Conservation (phyloP, 495 filamentous ascomycete genomes). For the Extremus antarcticus region DNA sequence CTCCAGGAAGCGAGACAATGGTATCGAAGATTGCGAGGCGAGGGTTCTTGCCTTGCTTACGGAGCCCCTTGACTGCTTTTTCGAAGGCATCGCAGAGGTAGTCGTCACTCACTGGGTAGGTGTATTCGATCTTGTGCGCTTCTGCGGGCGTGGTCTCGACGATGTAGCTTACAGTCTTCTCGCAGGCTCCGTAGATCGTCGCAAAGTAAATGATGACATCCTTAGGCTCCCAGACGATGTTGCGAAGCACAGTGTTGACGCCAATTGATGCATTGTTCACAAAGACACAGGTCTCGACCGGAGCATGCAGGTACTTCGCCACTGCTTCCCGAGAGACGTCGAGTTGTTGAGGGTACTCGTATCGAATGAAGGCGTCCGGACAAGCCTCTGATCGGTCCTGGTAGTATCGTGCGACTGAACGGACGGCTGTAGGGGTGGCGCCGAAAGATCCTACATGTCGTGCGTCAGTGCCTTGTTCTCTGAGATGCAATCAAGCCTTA, state of each 20-base stretch:
- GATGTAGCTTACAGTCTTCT: slow-evolving; percentile 57
- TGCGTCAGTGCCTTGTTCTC: not conserved
- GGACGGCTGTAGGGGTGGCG: slow-evolving; percentile 53
- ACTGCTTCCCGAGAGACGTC: slow-evolving; percentile 53
- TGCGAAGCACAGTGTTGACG: slow-evolving; percentile 68
- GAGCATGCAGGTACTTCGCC: slow-evolving; percentile 51
- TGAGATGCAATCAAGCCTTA: no score
- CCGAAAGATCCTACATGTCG: slow-evolving; percentile 70
- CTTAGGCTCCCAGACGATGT: slow-evolving; percentile 41
- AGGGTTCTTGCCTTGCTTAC: slow-evolving; percentile 22
- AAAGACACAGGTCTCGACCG: slow-evolving; percentile 55
- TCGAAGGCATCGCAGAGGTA: slow-evolving; percentile 45
- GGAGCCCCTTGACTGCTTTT: slow-evolving; percentile 31
- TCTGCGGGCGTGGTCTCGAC: slow-evolving; percentile 45
- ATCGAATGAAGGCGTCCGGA: slow-evolving; percentile 66
- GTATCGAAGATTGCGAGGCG: slow-evolving; percentile 68
- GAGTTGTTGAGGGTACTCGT: slow-evolving; percentile 44
- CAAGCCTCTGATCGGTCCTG: slow-evolving; percentile 50
- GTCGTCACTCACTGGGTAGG: slow-evolving; percentile 50
- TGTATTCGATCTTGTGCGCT: slow-evolving; percentile 33
- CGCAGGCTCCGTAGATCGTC: slow-evolving; percentile 68
- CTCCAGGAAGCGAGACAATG: slow-evolving; percentile 61
- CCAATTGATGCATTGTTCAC: slow-evolving; percentile 75
- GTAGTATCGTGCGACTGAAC: slow-evolving; percentile 43
- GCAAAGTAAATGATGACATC: slow-evolving; percentile 45